phyloP scores from a whole-genome alignment of 495 filamentous ascomycete species.

The Aspergillus asperescens region DNA sequence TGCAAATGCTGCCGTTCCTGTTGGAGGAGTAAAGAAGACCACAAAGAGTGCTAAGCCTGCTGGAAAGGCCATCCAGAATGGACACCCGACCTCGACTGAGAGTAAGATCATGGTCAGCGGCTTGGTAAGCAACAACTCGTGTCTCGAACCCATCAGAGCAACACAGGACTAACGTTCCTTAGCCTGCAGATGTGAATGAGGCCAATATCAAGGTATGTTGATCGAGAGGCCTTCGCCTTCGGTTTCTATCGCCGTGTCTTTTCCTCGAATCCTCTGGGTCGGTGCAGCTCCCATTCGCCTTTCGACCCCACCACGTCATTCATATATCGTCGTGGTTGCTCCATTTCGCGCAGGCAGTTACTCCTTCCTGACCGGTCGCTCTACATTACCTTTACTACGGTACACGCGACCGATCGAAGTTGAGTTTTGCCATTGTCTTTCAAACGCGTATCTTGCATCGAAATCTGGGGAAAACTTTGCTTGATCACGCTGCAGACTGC shows the following conservation, averaged over 20 bases:
- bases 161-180: conserved; percentile 43
- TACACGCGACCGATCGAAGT: conserved; percentile 39
- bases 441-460: conserved; percentile 23
- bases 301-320: conserved; percentile 29
- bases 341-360: conserved; percentile 30
- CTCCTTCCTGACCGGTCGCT: conserved; percentile 39
- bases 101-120: conserved; percentile 98
- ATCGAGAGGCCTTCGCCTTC: conserved; percentile 54
- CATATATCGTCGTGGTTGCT: conserved; percentile 24
- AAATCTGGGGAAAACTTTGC: conserved; percentile 20
- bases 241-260: conserved; percentile 50
- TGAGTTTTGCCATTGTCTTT: conserved; percentile 43
- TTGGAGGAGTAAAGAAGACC: conserved; percentile 83
- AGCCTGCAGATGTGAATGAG: conserved; percentile 95
- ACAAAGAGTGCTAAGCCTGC: conserved; percentile 56
- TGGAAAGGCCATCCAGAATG: conserved; percentile 60
- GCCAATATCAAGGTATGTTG: conserved; percentile 99
- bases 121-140: conserved; percentile 62
- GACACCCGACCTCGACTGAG: conserved; percentile 55
- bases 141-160: not conserved
- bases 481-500: conserved; percentile 32
- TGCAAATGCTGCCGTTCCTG: conserved; percentile 55
- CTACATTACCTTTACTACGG: conserved; percentile 24
- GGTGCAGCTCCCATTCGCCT: conserved; percentile 34
- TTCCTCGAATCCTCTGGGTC: conserved; percentile 43